phyloP scores from a whole-genome alignment of 2,329 filamentous ascomycete genomes.

The Arachnopeziza araneosa region DNA sequence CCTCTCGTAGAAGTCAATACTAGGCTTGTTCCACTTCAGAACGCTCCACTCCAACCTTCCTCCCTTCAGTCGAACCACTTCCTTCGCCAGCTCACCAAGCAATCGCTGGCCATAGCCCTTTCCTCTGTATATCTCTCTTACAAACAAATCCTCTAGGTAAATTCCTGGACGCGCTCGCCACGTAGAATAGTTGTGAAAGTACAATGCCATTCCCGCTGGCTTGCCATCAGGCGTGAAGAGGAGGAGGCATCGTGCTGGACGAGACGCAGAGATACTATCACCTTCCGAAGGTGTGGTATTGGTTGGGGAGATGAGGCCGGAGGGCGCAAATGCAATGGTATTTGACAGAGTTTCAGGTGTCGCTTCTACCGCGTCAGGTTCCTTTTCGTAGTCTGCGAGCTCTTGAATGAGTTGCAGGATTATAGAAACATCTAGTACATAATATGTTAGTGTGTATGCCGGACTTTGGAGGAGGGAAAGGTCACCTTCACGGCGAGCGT shows the following conservation, averaged over 20 bases:
- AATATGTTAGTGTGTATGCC: slow-evolving; percentile 5
- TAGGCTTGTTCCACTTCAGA: slow-evolving; percentile 87
- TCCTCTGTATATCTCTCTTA: slow-evolving; percentile 63
- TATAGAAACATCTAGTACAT: slow-evolving; percentile 62
- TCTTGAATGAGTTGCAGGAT: slow-evolving; percentile 80
- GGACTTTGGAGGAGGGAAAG: not conserved
- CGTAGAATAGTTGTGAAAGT: slow-evolving; percentile 94
- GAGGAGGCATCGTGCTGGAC: slow-evolving; percentile 73
- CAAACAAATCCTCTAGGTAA: slow-evolving; percentile 91
- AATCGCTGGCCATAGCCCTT: slow-evolving; percentile 75
- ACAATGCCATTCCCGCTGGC: slow-evolving; percentile 73
- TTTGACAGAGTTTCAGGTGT: slow-evolving; percentile 66
- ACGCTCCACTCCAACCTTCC: slow-evolving; percentile 84
- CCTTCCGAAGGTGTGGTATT: slow-evolving; percentile 38
- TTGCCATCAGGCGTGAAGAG: slow-evolving; percentile 45
- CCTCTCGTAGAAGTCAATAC: slow-evolving; percentile 77
- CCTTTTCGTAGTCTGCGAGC: slow-evolving; percentile 83
- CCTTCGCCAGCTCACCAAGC: slow-evolving; percentile 70
- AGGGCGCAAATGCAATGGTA: slow-evolving; percentile 72
- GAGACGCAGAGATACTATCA: slow-evolving; percentile 48
- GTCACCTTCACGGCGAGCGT: slow-evolving; percentile 55
- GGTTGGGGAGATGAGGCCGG: slow-evolving; percentile 37
- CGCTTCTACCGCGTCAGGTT: slow-evolving; percentile 66
- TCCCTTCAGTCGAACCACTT: slow-evolving; percentile 67
- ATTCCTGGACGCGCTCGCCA: slow-evolving; percentile 86